Percentiles rank a stretch among this genome's conserved stretches.
These are phyloP conservation scores for Colletotrichum theobromicola DNA, from an alignment of 2,329 filamentous ascomycete species.

Conservation along the genomic window DNA sequence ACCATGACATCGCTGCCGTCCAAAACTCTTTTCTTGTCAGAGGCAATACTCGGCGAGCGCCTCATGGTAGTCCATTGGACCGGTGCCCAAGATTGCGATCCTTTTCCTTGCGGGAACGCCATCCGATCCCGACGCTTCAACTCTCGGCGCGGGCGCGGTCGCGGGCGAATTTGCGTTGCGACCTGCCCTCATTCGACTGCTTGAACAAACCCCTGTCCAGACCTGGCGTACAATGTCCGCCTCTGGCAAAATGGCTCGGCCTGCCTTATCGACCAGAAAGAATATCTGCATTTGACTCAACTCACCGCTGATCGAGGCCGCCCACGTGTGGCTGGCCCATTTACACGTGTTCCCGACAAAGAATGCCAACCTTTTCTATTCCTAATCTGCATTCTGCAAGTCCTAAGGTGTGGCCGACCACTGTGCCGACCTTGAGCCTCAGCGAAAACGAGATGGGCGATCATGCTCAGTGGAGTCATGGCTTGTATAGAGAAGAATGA, in stretches of 20 bases:
- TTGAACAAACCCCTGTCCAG: neutral
- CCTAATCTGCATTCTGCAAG: too few species aligned
- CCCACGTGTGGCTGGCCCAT: neutral
- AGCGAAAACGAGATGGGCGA: neutral
- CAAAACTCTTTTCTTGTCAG: neutral
- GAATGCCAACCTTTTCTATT: neutral
- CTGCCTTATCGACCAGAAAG: neutral
- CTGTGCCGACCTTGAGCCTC: neutral
- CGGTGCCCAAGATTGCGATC: neutral
- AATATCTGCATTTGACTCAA: neutral
- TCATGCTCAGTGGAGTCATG: neutral
- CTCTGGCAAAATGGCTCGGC: neutral
- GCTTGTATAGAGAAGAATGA: too few species aligned
- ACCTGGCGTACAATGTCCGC: neutral
- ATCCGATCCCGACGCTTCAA: neutral
- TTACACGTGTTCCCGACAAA: neutral
- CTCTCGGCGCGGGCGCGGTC: neutral
- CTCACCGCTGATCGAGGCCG: slow-evolving; percentile 2
- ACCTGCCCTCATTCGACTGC: neutral
- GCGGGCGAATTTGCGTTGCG: neutral
- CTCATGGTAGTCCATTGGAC: neutral
- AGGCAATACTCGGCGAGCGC: neutral
- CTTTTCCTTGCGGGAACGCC: neutral
- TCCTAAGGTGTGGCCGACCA: neutral
- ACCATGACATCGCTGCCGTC: neutral